Percentiles rank a stretch among this genome's conserved stretches.
Conservation (phyloP, 1,284 basidiomycete genomes). For the Sporisorium reilianum region DNA sequence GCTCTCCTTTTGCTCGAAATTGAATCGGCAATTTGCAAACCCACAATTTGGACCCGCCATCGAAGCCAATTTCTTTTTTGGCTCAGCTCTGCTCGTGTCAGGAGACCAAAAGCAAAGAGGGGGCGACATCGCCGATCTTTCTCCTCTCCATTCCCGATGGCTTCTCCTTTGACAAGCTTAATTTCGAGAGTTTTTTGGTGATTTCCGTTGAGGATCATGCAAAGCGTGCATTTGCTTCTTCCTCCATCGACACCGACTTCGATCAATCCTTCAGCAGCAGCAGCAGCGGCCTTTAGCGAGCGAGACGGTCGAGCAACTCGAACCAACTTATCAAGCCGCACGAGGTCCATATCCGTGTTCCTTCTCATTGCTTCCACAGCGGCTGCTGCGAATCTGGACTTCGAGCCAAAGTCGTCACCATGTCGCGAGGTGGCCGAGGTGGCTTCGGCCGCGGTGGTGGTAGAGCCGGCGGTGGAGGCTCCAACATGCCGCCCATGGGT, state of each 20-base stretch:
- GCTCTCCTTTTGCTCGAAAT: neutral
- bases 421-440: slow-evolving; percentile 48
- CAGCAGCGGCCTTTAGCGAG: neutral
- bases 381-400: no score
- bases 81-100: neutral
- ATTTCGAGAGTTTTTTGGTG: neutral
- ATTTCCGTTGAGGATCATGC: neutral
- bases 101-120: neutral
- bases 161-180: neutral
- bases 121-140: neutral
- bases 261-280: neutral
- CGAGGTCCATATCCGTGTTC: no score
- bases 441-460: slow-evolving; percentile 52
- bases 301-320: neutral
- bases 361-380: no score
- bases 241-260: neutral
- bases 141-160: neutral
- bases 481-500: slow-evolving; percentile 47
- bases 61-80: neutral
- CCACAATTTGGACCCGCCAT: no score
- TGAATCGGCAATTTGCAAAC: neutral
- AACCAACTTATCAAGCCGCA: no score
- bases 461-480: slow-evolving; percentile 32
- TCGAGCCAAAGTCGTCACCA: neutral
- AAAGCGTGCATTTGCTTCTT: neutral